phyloP scores from a whole-genome alignment of 78 protist genomes.

The Chrysochromulina tobinii region DNA sequence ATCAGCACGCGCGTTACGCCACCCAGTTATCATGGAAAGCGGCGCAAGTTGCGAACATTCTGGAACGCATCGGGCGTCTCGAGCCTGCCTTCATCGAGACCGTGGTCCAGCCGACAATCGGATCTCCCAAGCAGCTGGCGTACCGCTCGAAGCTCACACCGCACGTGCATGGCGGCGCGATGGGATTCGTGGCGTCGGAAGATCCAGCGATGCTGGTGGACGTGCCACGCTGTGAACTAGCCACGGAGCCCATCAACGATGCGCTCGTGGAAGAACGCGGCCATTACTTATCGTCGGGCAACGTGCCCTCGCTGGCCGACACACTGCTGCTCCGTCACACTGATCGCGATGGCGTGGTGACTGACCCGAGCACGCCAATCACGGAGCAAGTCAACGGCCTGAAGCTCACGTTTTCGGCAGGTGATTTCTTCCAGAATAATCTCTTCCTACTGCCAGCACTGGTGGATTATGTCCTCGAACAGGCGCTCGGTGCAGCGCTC shows the following conservation, averaged over 20 bases:
- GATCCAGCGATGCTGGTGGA: not conserved
- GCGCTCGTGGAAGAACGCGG: not conserved
- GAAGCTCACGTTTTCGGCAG: not conserved
- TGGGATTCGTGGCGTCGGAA: too few species aligned
- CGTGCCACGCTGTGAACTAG: not conserved
- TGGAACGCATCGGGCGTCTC: not conserved
- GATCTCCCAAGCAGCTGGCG: not conserved
- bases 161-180: not conserved
- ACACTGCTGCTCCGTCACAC: not conserved
- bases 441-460: not conserved
- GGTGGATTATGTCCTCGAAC: not conserved
- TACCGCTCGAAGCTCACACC: not conserved
- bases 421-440: conserved; percentile 17
- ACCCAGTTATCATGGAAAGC: not conserved
- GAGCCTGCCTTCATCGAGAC: not conserved
- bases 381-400: not conserved
- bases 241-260: not conserved
- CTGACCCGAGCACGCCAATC: not conserved
- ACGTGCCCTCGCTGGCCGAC: not conserved
- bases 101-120: not conserved
- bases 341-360: not conserved
- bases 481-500: not conserved
- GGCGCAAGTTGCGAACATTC: not conserved
- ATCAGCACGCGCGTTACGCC: not conserved
- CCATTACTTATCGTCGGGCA: too few species aligned